Conservation (phyloP, 1,139 yeast species). For the Saccharomyces hybrid region DNA sequence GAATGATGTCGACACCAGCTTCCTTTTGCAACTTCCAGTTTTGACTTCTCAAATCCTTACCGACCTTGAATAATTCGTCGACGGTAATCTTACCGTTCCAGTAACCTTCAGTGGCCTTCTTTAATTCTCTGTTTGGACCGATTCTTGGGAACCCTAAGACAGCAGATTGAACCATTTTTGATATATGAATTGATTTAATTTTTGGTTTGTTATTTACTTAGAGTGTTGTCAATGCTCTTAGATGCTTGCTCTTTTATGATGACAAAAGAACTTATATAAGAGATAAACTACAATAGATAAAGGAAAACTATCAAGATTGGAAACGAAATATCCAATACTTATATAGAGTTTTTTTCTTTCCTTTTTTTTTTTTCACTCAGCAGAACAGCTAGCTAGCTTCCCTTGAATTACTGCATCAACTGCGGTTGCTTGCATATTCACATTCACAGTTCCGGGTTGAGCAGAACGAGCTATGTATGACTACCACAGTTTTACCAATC, state of each 20-base stretch:
- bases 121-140: constrained; percentile 97
- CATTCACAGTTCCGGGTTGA: neutral
- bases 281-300: neutral
- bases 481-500: neutral
- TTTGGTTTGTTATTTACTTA: neutral
- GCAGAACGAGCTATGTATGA: neutral
- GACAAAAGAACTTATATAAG: neutral
- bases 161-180: constrained; percentile 83
- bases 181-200: constrained; percentile 1
- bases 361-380: neutral
- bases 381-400: neutral
- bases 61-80: constrained; percentile 83
- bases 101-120: constrained; percentile 97
- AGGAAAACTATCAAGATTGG: neutral
- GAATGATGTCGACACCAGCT: constrained; percentile 94
- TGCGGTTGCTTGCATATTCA: neutral
- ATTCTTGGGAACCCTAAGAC: constrained; percentile 99
- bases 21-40: constrained; percentile 97
- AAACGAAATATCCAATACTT: neutral
- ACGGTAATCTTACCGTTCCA: constrained; percentile 89
- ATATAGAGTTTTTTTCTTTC: neutral
- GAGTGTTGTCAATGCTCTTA: neutral
- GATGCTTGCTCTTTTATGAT: neutral
- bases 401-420: neutral
- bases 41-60: constrained; percentile 88